phyloP scores from a whole-genome alignment of 352 stramenopile species.

The Phytophthora quininea region DNA sequence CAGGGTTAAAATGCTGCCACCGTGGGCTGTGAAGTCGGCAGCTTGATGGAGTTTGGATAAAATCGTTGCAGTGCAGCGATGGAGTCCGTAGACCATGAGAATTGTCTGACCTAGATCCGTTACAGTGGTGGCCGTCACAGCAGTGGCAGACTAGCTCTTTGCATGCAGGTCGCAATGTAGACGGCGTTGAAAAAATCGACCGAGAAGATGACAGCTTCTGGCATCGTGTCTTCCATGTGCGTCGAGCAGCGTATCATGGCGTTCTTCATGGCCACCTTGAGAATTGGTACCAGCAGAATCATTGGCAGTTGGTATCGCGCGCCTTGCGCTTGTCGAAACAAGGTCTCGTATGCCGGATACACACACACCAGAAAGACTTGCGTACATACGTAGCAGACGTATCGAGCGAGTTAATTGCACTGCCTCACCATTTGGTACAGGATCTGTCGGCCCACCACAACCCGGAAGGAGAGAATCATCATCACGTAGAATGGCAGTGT shows the following conservation, averaged over 20 bases:
- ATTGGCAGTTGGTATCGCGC: conserved; percentile 6
- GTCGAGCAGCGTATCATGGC: conserved; percentile 3
- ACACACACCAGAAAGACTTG: not conserved
- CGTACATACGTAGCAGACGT: not conserved
- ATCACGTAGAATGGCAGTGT: conserved; percentile 5
- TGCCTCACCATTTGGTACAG: conserved; percentile 16
- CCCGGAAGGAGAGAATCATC: conserved; percentile 13
- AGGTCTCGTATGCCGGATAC: conserved; percentile 17
- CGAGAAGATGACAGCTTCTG: conserved; percentile 20
- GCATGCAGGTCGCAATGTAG: conserved; percentile 28
- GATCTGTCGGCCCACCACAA: conserved; percentile 4
- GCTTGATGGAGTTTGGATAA: not conserved
- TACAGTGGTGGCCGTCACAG: conserved; percentile 5
- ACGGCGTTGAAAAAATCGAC: conserved; percentile 27
- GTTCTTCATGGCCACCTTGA: conserved; percentile 30
- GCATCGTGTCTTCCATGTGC: conserved; percentile 21
- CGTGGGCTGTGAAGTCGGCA: not conserved
- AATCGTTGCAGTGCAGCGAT: conserved; percentile 8
- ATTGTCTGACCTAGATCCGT: conserved; percentile 16
- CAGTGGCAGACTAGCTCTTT: conserved; percentile 14
- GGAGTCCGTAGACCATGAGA: conserved; percentile 18
- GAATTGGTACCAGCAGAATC: conserved; percentile 17
- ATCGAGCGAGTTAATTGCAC: not conserved
- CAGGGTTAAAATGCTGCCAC: not conserved
- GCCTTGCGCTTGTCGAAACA: not conserved